Evolutionary conservation across 768 basidiomycete species (phyloP).

Genomic region (Phlebiopsis gigantea): DNA sequence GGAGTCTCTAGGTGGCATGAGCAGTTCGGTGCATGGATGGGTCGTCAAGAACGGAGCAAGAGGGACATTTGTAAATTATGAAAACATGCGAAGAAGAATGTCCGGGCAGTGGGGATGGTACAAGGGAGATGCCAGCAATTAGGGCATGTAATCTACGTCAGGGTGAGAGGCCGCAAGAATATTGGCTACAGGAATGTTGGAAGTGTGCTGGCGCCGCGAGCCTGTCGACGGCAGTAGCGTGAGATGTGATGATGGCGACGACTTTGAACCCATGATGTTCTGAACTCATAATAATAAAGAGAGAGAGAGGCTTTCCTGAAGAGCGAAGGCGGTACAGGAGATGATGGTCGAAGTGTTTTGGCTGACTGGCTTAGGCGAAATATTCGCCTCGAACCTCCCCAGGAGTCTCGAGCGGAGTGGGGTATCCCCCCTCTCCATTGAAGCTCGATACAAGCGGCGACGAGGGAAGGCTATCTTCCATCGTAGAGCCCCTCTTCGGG

Average conservation of each 20-base stretch:
- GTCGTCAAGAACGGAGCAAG: background rate
- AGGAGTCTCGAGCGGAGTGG: slow-evolving; percentile 2
- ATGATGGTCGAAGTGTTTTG: background rate
- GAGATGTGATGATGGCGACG: too few relatives aligned
- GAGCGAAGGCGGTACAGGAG: background rate
- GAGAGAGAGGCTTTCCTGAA: too few relatives aligned
- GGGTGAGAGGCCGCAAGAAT: background rate
- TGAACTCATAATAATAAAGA: too few relatives aligned
- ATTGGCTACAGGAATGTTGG: slow-evolving; percentile 1
- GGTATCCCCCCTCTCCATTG: background rate
- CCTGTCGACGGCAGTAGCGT: slow-evolving; percentile 3
- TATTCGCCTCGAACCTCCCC: slow-evolving; percentile 4
- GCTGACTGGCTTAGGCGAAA: background rate
- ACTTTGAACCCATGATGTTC: too few relatives aligned
- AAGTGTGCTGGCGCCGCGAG: background rate
- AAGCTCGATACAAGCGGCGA: background rate
- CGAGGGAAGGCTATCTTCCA: background rate
- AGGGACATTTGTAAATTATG: background rate
- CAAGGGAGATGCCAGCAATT: background rate
- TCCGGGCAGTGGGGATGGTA: background rate
- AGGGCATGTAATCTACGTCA: background rate
- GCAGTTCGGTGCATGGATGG: background rate
- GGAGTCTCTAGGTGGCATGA: background rate
- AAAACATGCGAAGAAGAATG: background rate
- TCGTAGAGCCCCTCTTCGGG: background rate